These are phyloP conservation scores for Globisporangium parvum DNA, from an alignment of 352 stramenopile species.

Conservation along the genomic window DNA sequence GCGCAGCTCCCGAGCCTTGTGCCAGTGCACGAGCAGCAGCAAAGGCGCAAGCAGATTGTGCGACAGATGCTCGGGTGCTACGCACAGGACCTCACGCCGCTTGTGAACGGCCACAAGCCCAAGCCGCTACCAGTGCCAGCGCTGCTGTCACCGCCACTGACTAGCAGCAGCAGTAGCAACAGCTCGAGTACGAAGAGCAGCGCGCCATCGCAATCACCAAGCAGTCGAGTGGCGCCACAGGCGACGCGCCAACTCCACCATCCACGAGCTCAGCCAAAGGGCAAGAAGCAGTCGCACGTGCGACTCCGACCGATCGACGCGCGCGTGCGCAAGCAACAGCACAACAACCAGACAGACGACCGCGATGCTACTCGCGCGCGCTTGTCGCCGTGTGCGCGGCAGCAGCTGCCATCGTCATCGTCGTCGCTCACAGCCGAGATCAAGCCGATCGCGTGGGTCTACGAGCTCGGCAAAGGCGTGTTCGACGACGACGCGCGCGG, in stretches of 20 bases:
- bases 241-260: too few relatives aligned
- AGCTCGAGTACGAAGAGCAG: neutral
- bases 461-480: slow-evolving; percentile 34
- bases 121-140: slow-evolving; percentile 29
- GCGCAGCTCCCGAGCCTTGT: slow-evolving; percentile 4
- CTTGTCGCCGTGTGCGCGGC: slow-evolving; percentile 1
- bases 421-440: slow-evolving; percentile 54
- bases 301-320: slow-evolving; percentile 14
- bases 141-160: neutral
- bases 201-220: neutral
- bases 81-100: slow-evolving; percentile 53
- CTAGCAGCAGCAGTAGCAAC: neutral
- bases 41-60: slow-evolving; percentile 19
- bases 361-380: slow-evolving; percentile 9
- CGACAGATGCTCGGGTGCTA: slow-evolving; percentile 43
- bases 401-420: neutral
- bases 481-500: slow-evolving; percentile 16
- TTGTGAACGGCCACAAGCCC: slow-evolving; percentile 44
- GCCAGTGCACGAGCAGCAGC: slow-evolving; percentile 15
- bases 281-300: slow-evolving; percentile 13
- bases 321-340: neutral
- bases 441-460: slow-evolving; percentile 49
- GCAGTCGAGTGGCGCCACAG: neutral
- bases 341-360: slow-evolving; percentile 22
- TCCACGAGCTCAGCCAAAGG: neutral